A percentile compares a stretch with the other conserved stretches of the same genome.
These are phyloP conservation scores for Globisporangium ultimum DNA, from an alignment of 352 stramenopile species.

Conservation along the genomic window DNA sequence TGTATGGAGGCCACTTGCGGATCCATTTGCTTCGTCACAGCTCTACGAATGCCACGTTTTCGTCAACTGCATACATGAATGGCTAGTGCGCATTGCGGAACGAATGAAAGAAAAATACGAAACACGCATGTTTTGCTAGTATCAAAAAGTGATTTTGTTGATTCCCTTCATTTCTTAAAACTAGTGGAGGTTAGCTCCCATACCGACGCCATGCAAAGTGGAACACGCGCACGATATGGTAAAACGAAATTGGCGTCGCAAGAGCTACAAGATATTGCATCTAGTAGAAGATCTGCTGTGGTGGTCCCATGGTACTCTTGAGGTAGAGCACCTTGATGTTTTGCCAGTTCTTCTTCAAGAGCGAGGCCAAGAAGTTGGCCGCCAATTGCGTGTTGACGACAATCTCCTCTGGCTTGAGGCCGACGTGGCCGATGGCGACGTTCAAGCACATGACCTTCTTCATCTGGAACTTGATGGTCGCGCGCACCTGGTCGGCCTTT, in stretches of 20 bases:
- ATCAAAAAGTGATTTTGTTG: conserved; percentile 19
- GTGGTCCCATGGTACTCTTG: conserved; percentile 98
- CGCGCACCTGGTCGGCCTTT: conserved; percentile 97
- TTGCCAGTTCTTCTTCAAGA: conserved; percentile 99
- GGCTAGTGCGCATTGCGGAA: no score
- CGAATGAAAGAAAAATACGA: not conserved
- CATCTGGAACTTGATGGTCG: conserved; percentile 99
- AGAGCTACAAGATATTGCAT: conserved; percentile 12
- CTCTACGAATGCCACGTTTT: no score
- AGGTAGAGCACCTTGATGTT: conserved; percentile 99
- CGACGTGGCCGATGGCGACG: conserved; percentile 97
- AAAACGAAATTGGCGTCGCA: conserved; percentile 25
- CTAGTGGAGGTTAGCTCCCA: conserved; percentile 39
- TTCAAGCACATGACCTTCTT: conserved; percentile 99
- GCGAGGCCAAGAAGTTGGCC: conserved; percentile 98
- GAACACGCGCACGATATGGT: conserved; percentile 31
- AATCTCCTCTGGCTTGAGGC: conserved; percentile 94
- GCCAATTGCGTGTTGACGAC: conserved; percentile 98
- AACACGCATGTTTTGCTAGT: conserved; percentile 1
- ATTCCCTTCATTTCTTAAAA: conserved; percentile 48
- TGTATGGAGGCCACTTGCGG: no score
- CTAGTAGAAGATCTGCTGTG: conserved; percentile 99
- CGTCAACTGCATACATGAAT: no score
- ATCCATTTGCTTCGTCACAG: no score
- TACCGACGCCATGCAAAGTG: conserved; percentile 6